Percentiles rank a stretch among this genome's conserved stretches.
Evolutionary conservation across 192 early-diverging fungal species (phyloP).

Genomic region (Backusella westeae): DNA sequence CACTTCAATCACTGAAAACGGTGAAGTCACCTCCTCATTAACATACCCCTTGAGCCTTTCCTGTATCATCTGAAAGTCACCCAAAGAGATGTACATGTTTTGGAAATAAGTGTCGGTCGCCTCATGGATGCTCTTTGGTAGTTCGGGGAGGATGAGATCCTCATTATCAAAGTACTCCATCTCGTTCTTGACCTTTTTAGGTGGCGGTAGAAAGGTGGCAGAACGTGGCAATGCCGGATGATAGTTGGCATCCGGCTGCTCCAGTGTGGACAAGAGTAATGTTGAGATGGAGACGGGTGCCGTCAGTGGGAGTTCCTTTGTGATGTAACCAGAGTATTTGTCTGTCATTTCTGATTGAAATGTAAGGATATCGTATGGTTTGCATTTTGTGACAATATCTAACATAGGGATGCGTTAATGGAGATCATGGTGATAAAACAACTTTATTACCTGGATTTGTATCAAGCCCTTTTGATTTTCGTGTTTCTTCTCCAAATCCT

Average conservation of each 20-base stretch:
- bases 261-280: not conserved
- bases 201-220: not conserved
- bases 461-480: conserved; percentile 46
- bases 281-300: conserved; percentile 5
- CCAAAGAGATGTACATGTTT: conserved; percentile 5
- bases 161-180: not conserved
- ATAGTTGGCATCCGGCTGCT: not conserved
- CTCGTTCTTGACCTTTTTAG: not conserved
- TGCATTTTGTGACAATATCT: conserved; percentile 46
- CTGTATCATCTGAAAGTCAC: conserved; percentile 2
- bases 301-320: not conserved
- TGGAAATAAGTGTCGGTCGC: not conserved
- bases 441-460: conserved; percentile 13
- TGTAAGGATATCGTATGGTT: conserved; percentile 59
- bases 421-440: no score
- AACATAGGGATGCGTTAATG: not conserved
- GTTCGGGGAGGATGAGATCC: not conserved
- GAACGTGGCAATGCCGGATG: conserved; percentile 3
- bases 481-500: conserved; percentile 44
- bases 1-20: conserved; percentile 17
- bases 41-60: not conserved
- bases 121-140: conserved; percentile 1
- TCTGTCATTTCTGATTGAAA: conserved; percentile 53
- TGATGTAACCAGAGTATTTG: conserved; percentile 16
- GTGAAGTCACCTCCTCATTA: not conserved